Percentiles rank a stretch among this genome's conserved stretches.
Conservation (phyloP, 345 rosid genomes). For the Noccaea caerulescens region DNA sequence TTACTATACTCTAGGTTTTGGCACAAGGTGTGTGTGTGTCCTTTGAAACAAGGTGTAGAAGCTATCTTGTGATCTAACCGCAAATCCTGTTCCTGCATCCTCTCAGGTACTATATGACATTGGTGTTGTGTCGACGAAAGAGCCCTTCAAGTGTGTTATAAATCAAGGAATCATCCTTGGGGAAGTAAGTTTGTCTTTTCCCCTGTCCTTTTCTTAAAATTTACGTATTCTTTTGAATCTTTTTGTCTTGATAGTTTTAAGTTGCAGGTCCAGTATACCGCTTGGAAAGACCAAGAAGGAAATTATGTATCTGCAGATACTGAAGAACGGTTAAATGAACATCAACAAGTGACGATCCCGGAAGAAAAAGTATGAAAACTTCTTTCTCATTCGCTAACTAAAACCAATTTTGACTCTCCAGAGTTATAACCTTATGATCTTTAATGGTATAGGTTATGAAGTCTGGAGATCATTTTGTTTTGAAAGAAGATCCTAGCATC, state of each 20-base stretch:
- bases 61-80: slow-evolving; percentile 14
- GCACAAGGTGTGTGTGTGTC: slow-evolving; percentile 85
- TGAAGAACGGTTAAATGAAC: slow-evolving; percentile 50
- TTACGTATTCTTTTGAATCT: slow-evolving; percentile 2
- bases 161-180: slow-evolving; percentile 99
- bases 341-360: slow-evolving; percentile 60
- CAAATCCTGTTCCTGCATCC: slow-evolving; percentile 32
- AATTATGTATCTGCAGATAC: slow-evolving; percentile 71
- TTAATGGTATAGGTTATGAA: slow-evolving; percentile 56
- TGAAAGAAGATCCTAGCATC: slow-evolving; percentile 66
- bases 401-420: slow-evolving; percentile 8
- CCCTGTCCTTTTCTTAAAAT: background rate
- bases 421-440: slow-evolving; percentile 15
- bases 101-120: slow-evolving; percentile 87
- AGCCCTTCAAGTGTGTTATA: slow-evolving; percentile 96
- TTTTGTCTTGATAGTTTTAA: slow-evolving; percentile 40
- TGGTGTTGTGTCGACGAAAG: slow-evolving; percentile 88
- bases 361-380: slow-evolving; percentile 66
- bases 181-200: slow-evolving; percentile 58
- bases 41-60: background rate
- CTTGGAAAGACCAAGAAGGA: slow-evolving; percentile 71
- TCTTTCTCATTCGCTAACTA: slow-evolving; percentile 27
- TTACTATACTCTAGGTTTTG: slow-evolving; percentile 92
- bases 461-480: slow-evolving; percentile 75
- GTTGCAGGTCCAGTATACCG: slow-evolving; percentile 83